Evolutionary conservation across 2,329 filamentous ascomycete species (phyloP).

Genomic region (Ophiostoma ulmi): DNA sequence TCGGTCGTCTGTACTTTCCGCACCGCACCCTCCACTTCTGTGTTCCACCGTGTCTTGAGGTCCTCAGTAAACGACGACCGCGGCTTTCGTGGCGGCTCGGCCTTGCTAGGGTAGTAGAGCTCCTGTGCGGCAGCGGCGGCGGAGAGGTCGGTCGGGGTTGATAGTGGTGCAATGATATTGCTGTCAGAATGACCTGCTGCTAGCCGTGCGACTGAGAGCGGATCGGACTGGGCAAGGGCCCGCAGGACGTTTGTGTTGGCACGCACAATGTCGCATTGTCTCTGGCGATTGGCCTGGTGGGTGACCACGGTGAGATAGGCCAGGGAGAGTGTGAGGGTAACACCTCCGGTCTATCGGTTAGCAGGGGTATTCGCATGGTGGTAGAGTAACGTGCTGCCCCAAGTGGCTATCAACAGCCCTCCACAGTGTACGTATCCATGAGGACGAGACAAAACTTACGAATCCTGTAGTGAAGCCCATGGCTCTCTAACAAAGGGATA

Average conservation of each 20-base stretch:
- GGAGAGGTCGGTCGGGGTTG: constrained; percentile 12
- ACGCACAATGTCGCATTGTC: constrained; percentile 53
- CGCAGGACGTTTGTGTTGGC: constrained; percentile 53
- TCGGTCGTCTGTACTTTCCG: constrained; percentile 61
- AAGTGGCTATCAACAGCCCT: neutral
- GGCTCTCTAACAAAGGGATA: constrained; percentile 13
- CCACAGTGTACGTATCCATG: neutral
- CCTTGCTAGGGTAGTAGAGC: constrained; percentile 22
- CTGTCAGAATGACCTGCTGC: constrained; percentile 34
- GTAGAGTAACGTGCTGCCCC: neutral
- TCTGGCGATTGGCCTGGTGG: constrained; percentile 62
- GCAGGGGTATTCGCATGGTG: neutral
- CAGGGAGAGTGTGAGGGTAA: constrained; percentile 67
- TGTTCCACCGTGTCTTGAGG: constrained; percentile 73
- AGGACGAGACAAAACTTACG: constrained; percentile 42
- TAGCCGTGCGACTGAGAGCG: constrained; percentile 37
- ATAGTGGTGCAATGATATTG: neutral
- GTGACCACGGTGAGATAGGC: constrained; percentile 67
- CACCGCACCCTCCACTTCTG: constrained; percentile 63
- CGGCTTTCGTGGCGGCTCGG: constrained; percentile 45
- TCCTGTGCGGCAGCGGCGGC: constrained; percentile 21
- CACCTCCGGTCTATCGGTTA: constrained; percentile 59
- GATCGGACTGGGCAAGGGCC: constrained; percentile 41
- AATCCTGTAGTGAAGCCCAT: constrained; percentile 75
- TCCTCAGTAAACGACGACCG: constrained; percentile 57